Evolutionary conservation across 371 early-diverging fungal species (phyloP), one percentile per base, ranked within the genome.

Genomic region (Apophysomyces variabilis): DNA sequence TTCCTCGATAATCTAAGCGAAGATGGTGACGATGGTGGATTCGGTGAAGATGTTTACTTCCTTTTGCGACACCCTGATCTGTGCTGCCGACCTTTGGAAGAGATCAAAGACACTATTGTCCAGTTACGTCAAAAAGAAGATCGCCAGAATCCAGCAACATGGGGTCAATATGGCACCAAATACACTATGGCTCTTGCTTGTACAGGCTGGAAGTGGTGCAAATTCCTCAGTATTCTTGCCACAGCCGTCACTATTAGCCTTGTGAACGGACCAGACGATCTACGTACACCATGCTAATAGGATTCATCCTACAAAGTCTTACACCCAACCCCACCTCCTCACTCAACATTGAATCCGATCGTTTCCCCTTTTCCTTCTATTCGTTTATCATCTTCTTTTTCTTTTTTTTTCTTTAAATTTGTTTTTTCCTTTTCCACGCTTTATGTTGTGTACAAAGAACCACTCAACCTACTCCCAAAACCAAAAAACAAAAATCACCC

Each of bases 201-300:
- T 32, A 64, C 68, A 7, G 63, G 65, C 46, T 81, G 85, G 79
- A 74, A 82, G 61, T 89, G 89, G 89, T 85, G 84, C 70, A 76
- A 79, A 57, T 89, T 89, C 74, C 64, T 86, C 14, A 74, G 79
- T 41, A 73, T 87, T 12, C 68, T 89, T 35, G 66, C 80, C 47
- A 84, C 85, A 12, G 84, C 87, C 9, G 67, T 84, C 5, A 75
- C 82, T 6, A 79, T 87, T 67, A 87, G 84, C 61, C 26, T 89
- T 11, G 70, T 83, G 46, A 82, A 74, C n/a, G 89, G 89, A n/a
- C 89, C 89, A 14, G 80, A 87, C 58, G 84, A 79, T 21, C 21
- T 50, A n/a, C 21, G 54, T 26, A 9, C 21, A 50, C 54, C 54
- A 21, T 61, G 46, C 37, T 61, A 26, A 26, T 26, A 26, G 32